Percentiles rank a stretch among this genome's conserved stretches.
These are phyloP conservation scores for Mercurialis annua DNA, from an alignment of 345 rosid genomes.

Conservation along the genomic window DNA sequence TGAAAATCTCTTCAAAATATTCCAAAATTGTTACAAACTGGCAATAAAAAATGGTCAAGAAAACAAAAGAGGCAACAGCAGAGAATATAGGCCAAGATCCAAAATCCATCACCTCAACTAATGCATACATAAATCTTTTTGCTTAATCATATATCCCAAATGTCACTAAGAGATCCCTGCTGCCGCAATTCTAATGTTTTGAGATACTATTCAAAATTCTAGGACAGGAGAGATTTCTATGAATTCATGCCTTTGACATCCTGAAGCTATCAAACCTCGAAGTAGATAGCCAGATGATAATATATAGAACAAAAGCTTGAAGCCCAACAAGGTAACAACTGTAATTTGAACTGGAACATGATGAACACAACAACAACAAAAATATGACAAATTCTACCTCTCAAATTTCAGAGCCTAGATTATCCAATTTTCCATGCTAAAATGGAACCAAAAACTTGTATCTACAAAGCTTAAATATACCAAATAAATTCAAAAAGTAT, in stretches of 20 bases:
- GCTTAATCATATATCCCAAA: background rate
- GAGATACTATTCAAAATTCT: background rate
- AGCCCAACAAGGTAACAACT: background rate
- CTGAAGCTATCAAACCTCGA: background rate
- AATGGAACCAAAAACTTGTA: background rate
- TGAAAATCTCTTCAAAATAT: background rate
- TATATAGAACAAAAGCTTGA: no score
- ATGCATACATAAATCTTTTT: background rate
- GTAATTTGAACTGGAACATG: background rate
- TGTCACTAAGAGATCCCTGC: background rate
- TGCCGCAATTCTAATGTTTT: background rate
- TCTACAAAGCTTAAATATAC: background rate
- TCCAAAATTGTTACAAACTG: background rate
- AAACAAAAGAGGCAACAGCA: background rate
- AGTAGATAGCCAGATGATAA: background rate
- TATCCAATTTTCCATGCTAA: background rate
- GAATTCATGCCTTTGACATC: background rate
- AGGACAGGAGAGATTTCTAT: background rate
- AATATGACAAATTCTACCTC: background rate
- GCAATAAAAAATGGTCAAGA: background rate
- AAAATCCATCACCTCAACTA: background rate
- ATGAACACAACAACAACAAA: background rate
- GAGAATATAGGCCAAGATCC: background rate
- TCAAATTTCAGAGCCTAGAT: background rate
- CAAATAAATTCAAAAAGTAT: background rate